phyloP scores from a whole-genome alignment of 345 rosid species.

The Raphanus sativus region DNA sequence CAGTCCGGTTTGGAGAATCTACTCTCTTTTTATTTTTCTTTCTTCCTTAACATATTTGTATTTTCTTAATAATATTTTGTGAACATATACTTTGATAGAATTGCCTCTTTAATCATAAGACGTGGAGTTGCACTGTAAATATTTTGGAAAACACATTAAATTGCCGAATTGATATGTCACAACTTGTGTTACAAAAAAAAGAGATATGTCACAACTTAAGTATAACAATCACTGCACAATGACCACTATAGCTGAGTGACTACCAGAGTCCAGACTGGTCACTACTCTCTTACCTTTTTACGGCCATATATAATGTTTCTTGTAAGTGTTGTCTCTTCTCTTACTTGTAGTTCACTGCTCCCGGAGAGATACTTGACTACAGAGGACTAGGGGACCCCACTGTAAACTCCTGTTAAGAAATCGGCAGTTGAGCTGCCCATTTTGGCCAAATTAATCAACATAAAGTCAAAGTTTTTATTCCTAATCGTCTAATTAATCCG shows the following conservation, averaged over 20 bases:
- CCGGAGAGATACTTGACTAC: conserved; percentile 6
- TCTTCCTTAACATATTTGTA: neutral
- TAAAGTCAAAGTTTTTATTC: too few species aligned
- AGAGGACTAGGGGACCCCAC: neutral
- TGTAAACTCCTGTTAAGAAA: neutral
- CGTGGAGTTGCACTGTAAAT: neutral
- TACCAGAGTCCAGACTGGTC: conserved; percentile 1
- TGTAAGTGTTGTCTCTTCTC: conserved; percentile 27
- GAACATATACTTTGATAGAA: too few species aligned
- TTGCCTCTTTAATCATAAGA: neutral
- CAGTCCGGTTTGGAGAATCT: neutral
- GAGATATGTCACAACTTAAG: neutral
- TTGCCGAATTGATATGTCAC: neutral
- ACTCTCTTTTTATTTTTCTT: neutral
- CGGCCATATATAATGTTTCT: conserved; percentile 22
- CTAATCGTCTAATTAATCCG: too few species aligned
- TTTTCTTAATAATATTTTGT: too few species aligned
- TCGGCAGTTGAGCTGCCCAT: neutral
- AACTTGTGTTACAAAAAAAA: too few species aligned
- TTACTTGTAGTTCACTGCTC: conserved; percentile 23
- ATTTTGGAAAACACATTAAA: neutral
- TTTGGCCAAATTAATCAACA: too few species aligned
- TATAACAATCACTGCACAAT: conserved; percentile 15
- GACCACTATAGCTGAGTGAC: conserved; percentile 27
- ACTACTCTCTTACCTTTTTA: conserved; percentile 11